A percentile compares a stretch with the other conserved stretches of the same genome.
Evolutionary conservation across 495 filamentous ascomycete species (phyloP).

Genomic region (Thermochaetoides thermophila): DNA sequence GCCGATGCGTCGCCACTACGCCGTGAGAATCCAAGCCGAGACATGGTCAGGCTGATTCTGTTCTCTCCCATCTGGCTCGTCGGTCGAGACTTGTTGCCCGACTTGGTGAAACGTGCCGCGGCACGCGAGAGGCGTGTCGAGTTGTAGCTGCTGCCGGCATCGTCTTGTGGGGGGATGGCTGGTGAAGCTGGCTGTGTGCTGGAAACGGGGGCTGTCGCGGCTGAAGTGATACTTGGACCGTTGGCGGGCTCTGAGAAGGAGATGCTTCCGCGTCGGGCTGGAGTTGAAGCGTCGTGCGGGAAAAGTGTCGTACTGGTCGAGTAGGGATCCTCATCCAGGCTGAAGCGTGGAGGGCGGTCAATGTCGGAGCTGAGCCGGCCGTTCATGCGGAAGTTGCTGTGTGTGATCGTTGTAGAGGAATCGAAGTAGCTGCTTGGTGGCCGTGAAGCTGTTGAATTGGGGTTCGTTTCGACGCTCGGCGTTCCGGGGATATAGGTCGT

Average conservation of each 20-base stretch:
- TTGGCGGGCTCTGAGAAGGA: constrained; percentile 29
- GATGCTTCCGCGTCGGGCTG: constrained; percentile 33
- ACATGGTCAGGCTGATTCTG: constrained; percentile 50
- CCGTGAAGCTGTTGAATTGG: constrained; percentile 15
- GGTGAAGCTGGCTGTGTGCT: constrained; percentile 24
- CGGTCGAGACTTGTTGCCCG: constrained; percentile 45
- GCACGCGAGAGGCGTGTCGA: constrained; percentile 47
- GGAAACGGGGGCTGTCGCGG: constrained; percentile 22
- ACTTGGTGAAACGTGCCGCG: constrained; percentile 40
- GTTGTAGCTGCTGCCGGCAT: constrained; percentile 29
- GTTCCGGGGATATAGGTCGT: constrained; percentile 9
- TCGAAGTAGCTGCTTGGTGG: constrained; percentile 30
- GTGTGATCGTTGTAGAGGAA: constrained; percentile 15
- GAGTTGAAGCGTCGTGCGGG: constrained; percentile 15
- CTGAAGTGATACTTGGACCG: not conserved
- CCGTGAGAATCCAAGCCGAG: constrained; percentile 42
- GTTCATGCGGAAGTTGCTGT: constrained; percentile 13
- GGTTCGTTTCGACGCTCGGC: constrained; percentile 5
- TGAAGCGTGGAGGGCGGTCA: constrained; percentile 18
- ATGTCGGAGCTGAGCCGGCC: constrained; percentile 28
- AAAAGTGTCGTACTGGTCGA: not conserved
- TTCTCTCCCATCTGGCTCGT: constrained; percentile 53
- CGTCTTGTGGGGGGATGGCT: constrained; percentile 34
- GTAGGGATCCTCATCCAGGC: constrained; percentile 23
- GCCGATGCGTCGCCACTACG: constrained; percentile 38